Base-by-base conservation (phyloP, 805 yeast species). In the Blastobotrys robertii region DNA sequence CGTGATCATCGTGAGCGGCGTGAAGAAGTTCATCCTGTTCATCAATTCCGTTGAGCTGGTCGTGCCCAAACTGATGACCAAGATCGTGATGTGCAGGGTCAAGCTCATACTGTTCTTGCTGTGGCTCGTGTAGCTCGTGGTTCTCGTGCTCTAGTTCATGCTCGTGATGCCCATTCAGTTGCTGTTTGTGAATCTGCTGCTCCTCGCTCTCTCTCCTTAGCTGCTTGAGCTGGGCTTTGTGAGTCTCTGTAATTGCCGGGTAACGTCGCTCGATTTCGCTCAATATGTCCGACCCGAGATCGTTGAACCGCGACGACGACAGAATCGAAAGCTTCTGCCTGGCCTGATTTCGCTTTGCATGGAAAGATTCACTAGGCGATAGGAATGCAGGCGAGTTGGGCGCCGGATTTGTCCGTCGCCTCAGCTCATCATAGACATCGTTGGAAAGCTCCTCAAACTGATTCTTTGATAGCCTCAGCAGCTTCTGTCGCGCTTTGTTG, bases 281-380 rank as follows among this genome's bases (percentile, higher is more conserved):
- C 35, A 83, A 68, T 35, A 92, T 87, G 59, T 92, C 99, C 45
- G 83, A 79, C 13, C 86, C 94, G 59, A 92, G 74, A 59, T 90
- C 98, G 53, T 81, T 80, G 65, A 92, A 92, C 47, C 97, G 66
- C 2, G 79, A 61, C 39, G 79, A 78, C 1, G 95, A 92, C 45
- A 92, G 73, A 39, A 84, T 77, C 4, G 96, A 81, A 52, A 92
- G 72, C 64, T 88, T 90, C 61, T 84, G 84, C 54, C 99, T 74
- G 1, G 98, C 97, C 62, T 87, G 94, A 58, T 92, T 94, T 57
- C 99, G 75, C 58, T 87, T 88, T 35, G 94, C 88, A 62, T 92
- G 98, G 64, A 85, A 86, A 13, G 73, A 70, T 5, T 74, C 69
- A 53, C 77, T 76, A 4, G 95, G 88, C 33, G 78, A 68, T 42